Evolutionary conservation across 768 basidiomycete genomes (phyloP).

Genomic region (Favolaschia claudopus): DNA sequence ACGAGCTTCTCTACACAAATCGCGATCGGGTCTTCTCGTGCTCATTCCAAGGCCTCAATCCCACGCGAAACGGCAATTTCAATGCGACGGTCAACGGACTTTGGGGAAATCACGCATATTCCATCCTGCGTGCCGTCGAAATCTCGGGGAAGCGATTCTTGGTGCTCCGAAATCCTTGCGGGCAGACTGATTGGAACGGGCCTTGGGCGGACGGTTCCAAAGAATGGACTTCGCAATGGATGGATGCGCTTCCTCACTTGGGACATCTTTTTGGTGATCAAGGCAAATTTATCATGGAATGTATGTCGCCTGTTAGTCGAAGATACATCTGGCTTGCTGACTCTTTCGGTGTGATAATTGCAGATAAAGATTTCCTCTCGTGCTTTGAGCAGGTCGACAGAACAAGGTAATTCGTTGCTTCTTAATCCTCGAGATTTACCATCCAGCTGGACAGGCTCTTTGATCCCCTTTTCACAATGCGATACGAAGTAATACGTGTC

Average conservation of each 20-base stretch:
- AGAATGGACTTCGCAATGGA: slow-evolving; percentile 41
- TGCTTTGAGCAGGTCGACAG: slow-evolving; percentile 22
- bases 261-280: slow-evolving; percentile 39
- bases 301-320: background rate
- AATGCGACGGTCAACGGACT: slow-evolving; percentile 19
- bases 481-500: slow-evolving; percentile 16
- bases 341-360: background rate
- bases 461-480: slow-evolving; percentile 20
- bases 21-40: slow-evolving; percentile 41
- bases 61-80: slow-evolving; percentile 20
- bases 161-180: slow-evolving; percentile 42
- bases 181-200: slow-evolving; percentile 35
- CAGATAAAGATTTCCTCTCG: slow-evolving; percentile 22
- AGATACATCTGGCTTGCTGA: background rate
- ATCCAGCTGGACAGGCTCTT: slow-evolving; percentile 9
- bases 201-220: slow-evolving; percentile 40
- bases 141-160: slow-evolving; percentile 38
- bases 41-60: slow-evolving; percentile 24
- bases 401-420: slow-evolving; percentile 8
- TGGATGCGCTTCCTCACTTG: slow-evolving; percentile 31
- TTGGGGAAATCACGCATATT: slow-evolving; percentile 37
- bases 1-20: slow-evolving; percentile 36
- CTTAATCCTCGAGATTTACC: background rate
- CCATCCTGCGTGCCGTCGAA: slow-evolving; percentile 39
- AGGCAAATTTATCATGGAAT: slow-evolving; percentile 41